phyloP scores from a whole-genome alignment of 2,329 filamentous ascomycete species.

The Akanthomyces muscarius region DNA sequence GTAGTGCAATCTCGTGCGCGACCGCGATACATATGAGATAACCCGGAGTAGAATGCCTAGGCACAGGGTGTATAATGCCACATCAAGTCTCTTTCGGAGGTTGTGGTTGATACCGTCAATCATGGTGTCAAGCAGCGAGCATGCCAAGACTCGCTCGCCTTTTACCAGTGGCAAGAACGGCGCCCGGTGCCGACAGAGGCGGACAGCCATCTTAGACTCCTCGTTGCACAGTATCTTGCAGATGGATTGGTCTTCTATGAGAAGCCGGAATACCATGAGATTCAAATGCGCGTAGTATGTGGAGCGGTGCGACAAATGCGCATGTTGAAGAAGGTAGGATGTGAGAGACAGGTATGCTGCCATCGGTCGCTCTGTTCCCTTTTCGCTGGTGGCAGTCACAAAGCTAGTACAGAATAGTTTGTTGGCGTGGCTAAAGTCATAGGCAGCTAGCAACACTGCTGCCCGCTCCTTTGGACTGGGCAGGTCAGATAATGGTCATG shows the following conservation, averaged over 20 bases:
- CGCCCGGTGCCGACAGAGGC: slow-evolving; percentile 83
- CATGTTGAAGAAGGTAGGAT: slow-evolving; percentile 91
- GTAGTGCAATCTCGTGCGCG: slow-evolving; percentile 75
- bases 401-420: slow-evolving; percentile 90
- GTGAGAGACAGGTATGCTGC: slow-evolving; percentile 80
- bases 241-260: slow-evolving; percentile 79
- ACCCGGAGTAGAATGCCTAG: slow-evolving; percentile 79
- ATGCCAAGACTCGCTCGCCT: slow-evolving; percentile 68
- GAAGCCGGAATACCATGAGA: slow-evolving; percentile 76
- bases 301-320: slow-evolving; percentile 74
- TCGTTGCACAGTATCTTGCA: slow-evolving; percentile 82
- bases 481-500: slow-evolving; percentile 19
- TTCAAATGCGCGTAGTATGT: slow-evolving; percentile 81
- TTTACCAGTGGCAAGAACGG: slow-evolving; percentile 76
- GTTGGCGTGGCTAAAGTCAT: slow-evolving; percentile 92
- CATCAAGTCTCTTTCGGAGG: slow-evolving; percentile 76
- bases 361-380: slow-evolving; percentile 68
- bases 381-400: slow-evolving; percentile 60
- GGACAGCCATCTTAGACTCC: slow-evolving; percentile 67
- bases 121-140: slow-evolving; percentile 78
- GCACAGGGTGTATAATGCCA: slow-evolving; percentile 76
- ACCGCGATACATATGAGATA: slow-evolving; percentile 78
- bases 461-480: slow-evolving; percentile 72
- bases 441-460: slow-evolving; percentile 76
- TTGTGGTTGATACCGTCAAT: slow-evolving; percentile 94